Evolutionary conservation across 2,329 filamentous ascomycete genomes (phyloP).

Genomic region (Daldinia sp.): DNA sequence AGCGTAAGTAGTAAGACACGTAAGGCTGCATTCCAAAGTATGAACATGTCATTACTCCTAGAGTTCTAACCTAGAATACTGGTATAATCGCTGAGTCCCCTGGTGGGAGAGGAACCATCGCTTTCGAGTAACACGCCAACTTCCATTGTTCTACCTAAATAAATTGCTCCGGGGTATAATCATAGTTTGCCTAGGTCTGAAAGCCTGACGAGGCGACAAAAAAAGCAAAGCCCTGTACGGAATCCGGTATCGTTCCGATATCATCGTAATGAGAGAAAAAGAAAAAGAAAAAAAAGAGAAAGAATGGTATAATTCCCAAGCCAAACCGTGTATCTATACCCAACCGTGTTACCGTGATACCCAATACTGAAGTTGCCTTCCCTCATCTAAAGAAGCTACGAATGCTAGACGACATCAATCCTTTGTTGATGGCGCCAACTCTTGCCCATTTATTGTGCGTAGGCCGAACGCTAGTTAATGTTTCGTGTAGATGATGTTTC

Average conservation of each 20-base stretch:
- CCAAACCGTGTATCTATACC: constrained; percentile 34
- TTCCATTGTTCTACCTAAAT: constrained; percentile 28
- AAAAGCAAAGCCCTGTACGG: constrained; percentile 20
- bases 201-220: constrained; percentile 16
- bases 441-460: constrained; percentile 50
- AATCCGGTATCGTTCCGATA: constrained; percentile 21
- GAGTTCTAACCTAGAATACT: neutral
- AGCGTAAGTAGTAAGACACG: neutral
- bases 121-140: constrained; percentile 9
- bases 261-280: constrained; percentile 24
- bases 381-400: constrained; percentile 56
- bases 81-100: neutral
- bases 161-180: constrained; percentile 34
- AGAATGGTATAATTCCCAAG: constrained; percentile 38
- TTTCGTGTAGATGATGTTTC: constrained; percentile 34
- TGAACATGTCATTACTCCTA: neutral
- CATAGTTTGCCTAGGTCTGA: constrained; percentile 22
- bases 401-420: constrained; percentile 52
- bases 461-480: constrained; percentile 42
- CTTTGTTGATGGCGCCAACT: constrained; percentile 49
- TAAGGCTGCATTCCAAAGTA: constrained; percentile 15
- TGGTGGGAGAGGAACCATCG: neutral
- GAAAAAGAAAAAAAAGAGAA: constrained; percentile 18
- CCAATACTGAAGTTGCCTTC: constrained; percentile 34
- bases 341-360: constrained; percentile 20